phyloP scores from a whole-genome alignment of 2,329 filamentous ascomycete species.

The Tothia fuscella region DNA sequence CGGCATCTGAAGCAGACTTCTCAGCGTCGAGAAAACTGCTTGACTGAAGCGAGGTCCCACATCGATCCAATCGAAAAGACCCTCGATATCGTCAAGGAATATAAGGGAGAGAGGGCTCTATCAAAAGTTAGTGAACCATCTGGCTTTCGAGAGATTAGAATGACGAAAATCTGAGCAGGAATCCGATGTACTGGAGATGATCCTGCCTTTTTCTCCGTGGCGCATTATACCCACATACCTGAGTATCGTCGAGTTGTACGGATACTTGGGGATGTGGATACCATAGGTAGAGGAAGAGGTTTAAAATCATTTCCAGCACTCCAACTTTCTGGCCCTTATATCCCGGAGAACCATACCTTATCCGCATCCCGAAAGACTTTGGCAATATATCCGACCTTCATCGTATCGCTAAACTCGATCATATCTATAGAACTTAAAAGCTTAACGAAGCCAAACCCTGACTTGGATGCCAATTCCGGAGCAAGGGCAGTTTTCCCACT shows the following conservation, averaged over 20 bases:
- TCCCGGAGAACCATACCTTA: too few species aligned
- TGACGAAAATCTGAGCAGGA: too few species aligned
- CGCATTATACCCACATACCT: too few species aligned
- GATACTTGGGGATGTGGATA: too few species aligned
- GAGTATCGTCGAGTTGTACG: too few species aligned
- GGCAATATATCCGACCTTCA: slow-evolving; percentile 76
- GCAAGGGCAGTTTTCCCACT: slow-evolving; percentile 89
- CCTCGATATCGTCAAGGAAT: slow-evolving; percentile 88
- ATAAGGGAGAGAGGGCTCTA: slow-evolving; percentile 68
- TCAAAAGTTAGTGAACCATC: not conserved
- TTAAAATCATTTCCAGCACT: too few species aligned
- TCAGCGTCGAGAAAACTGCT: slow-evolving; percentile 64
- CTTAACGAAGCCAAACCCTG: slow-evolving; percentile 87
- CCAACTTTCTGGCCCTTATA: too few species aligned
- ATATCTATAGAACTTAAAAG: slow-evolving; percentile 74
- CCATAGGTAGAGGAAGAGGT: too few species aligned
- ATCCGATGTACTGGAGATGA: too few species aligned
- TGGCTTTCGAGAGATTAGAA: not conserved
- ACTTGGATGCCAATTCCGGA: slow-evolving; percentile 73
- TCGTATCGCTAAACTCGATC: slow-evolving; percentile 75
- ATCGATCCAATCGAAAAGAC: slow-evolving; percentile 86
- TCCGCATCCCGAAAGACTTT: slow-evolving; percentile 90
- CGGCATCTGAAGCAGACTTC: slow-evolving; percentile 61
- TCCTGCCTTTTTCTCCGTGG: too few species aligned
- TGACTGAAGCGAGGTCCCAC: slow-evolving; percentile 85